phyloP scores from a whole-genome alignment of 2,329 filamentous ascomycete species.

The Ciborinia camelliae region DNA sequence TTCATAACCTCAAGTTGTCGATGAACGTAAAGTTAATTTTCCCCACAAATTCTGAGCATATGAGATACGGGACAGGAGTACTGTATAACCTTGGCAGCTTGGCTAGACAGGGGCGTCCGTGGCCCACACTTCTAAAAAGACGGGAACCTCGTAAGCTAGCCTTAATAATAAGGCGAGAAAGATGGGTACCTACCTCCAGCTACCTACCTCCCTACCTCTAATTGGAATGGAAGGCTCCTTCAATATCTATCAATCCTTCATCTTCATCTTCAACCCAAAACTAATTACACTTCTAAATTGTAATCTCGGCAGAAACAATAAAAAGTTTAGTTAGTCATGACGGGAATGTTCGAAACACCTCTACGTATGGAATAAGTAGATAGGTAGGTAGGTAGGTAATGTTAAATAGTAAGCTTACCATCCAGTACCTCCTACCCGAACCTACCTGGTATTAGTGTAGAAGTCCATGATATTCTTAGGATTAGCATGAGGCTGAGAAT shows the following conservation, averaged over 20 bases:
- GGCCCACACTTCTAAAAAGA: too few species aligned
- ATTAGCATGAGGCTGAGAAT: not conserved
- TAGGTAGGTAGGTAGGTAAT: too few species aligned
- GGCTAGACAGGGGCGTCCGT: too few species aligned
- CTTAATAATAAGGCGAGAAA: too few species aligned
- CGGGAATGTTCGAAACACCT: not conserved
- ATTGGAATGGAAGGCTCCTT: not conserved
- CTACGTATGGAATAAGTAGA: too few species aligned
- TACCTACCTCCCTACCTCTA: too few species aligned
- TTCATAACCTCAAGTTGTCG: constrained; percentile 1
- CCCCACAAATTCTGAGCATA: constrained; percentile 13
- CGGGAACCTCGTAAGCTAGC: too few species aligned
- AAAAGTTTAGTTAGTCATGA: too few species aligned
- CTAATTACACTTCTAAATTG: too few species aligned
- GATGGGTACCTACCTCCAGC: too few species aligned
- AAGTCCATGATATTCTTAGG: constrained; percentile 3
- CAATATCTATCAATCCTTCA: not conserved
- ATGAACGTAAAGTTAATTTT: constrained; percentile 8
- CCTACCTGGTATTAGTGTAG: not conserved
- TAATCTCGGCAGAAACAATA: not conserved
- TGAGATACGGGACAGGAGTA: constrained; percentile 5
- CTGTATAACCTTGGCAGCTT: not conserved
- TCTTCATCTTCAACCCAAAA: not conserved
- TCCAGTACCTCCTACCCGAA: not conserved
- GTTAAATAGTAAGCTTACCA: not conserved